Evolutionary conservation across 2,329 filamentous ascomycete species (phyloP), one percentile per base, ranked within the genome.

Genomic region (Cercospora zeina): DNA sequence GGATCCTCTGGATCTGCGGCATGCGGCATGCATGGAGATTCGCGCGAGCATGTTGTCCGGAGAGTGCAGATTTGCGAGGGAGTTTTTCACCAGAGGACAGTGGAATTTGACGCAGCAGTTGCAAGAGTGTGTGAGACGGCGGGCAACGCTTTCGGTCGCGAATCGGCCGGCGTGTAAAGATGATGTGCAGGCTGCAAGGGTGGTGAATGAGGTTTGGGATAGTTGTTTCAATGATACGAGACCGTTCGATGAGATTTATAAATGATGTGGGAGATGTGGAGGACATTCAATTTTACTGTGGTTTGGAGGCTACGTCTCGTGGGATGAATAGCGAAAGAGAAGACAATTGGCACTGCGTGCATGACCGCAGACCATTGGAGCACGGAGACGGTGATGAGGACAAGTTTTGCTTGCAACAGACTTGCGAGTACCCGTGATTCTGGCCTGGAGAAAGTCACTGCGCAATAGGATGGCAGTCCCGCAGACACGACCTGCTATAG

Each of bases 131-230:
- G 93, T 99, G 57, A 84, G 92, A 64, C 81, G 85, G 72, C 82
- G 95, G 69, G 95, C 95, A 10, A 87, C 91, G 34, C 79, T 89
- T 68, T 96, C 90, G 21, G 86, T 99, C 69, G 84, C 87, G 79
- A 87, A 85, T 34, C 83, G 95, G 64, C 91, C 92, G 14, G 82
- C 83, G 51, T 95, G 93, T 74, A 90, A 90, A 75, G 90, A 96
- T 76, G 88, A 96, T 70, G 87, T 87, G 13, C 90, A 97, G 69
- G 95, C 95, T 3, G 85, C 86, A 56, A 91, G 89, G 78, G 87
- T 96, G 27, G 91, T 99, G 62, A 95, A 97, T 77, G 89, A 96
- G 77, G 95, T 99, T n/a, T 99, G 93, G 91, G 93, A 96, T 69
- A 97, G 92, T 71, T 99, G 95, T 77, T 99, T 96, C 75, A 81